Evolutionary conservation across 768 basidiomycete species (phyloP).

Genomic region (Mycena chlorophos): DNA sequence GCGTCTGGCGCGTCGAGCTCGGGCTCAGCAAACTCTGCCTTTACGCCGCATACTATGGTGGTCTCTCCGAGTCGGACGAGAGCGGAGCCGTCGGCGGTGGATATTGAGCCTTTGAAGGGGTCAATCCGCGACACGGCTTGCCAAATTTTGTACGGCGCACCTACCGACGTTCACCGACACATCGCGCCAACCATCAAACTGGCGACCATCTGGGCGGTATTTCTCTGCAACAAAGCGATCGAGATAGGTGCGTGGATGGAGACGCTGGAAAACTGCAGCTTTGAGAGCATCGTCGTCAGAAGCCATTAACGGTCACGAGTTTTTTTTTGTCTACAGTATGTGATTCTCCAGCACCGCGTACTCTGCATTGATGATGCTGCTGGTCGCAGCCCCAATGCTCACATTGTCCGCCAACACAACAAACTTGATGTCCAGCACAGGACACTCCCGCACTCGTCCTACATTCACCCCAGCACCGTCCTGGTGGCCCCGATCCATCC

Average conservation of each 20-base stretch:
- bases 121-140: not conserved
- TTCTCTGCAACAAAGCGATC: slow-evolving; percentile 80
- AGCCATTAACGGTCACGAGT: not conserved
- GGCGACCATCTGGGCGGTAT: slow-evolving; percentile 81
- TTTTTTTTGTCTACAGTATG: not conserved
- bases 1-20: slow-evolving; percentile 70
- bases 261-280: slow-evolving; percentile 73
- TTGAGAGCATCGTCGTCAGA: slow-evolving; percentile 35
- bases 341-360: slow-evolving; percentile 75
- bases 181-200: slow-evolving; percentile 68
- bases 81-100: slow-evolving; percentile 90
- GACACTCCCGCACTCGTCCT: slow-evolving; percentile 86
- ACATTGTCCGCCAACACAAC: slow-evolving; percentile 93
- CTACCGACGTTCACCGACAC: slow-evolving; percentile 78
- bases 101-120: slow-evolving; percentile 72
- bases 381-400: slow-evolving; percentile 93
- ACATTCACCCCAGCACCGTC: slow-evolving; percentile 90
- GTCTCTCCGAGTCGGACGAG: slow-evolving; percentile 90
- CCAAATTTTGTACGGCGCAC: slow-evolving; percentile 26
- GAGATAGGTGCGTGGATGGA: slow-evolving; percentile 88
- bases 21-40: slow-evolving; percentile 92
- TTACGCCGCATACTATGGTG: slow-evolving; percentile 94
- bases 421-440: slow-evolving; percentile 94
- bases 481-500: slow-evolving; percentile 87
- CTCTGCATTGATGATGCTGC: slow-evolving; percentile 96